These are phyloP conservation scores for Salpingoeca rosetta DNA, from an alignment of 78 protist species.

Conservation along the genomic window DNA sequence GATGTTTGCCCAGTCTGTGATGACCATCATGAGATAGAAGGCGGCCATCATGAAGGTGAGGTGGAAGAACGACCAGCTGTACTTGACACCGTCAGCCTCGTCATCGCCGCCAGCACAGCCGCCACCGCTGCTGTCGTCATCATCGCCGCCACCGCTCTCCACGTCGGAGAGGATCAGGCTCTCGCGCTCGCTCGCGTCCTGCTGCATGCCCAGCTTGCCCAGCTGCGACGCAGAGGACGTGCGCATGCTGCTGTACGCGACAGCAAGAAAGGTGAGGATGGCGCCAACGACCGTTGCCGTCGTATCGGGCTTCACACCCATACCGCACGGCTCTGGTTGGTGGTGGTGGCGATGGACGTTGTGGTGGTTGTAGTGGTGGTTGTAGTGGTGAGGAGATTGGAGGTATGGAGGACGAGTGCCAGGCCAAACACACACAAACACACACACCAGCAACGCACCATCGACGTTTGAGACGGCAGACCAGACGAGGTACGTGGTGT, in stretches of 20 bases:
- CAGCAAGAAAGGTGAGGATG: not conserved
- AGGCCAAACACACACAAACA: too few relatives aligned
- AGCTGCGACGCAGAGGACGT: not conserved
- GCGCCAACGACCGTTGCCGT: not conserved
- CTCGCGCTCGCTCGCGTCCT: not conserved
- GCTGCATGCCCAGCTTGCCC: not conserved
- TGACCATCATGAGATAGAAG: constrained; percentile 51
- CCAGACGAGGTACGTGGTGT: constrained; percentile 52
- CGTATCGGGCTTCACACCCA: not conserved
- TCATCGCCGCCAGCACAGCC: constrained; percentile 6
- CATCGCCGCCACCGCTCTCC: not conserved
- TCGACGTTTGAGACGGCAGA: constrained; percentile 45
- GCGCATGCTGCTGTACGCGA: not conserved
- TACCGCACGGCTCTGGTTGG: not conserved
- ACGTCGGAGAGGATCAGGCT: not conserved
- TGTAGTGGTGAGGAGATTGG: too few relatives aligned
- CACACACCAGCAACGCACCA: too few relatives aligned
- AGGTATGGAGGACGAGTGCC: too few relatives aligned
- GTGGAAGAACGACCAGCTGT: constrained; percentile 64
- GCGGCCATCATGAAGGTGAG: constrained; percentile 59
- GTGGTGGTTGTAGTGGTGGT: too few relatives aligned
- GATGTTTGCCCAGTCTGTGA: constrained; percentile 44
- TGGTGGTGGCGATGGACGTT: too few relatives aligned
- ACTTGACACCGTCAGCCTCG: constrained; percentile 36
- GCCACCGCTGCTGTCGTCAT: not conserved